Evolutionary conservation across 2,329 filamentous ascomycete species (phyloP).

Genomic region (Penicillium sp.): DNA sequence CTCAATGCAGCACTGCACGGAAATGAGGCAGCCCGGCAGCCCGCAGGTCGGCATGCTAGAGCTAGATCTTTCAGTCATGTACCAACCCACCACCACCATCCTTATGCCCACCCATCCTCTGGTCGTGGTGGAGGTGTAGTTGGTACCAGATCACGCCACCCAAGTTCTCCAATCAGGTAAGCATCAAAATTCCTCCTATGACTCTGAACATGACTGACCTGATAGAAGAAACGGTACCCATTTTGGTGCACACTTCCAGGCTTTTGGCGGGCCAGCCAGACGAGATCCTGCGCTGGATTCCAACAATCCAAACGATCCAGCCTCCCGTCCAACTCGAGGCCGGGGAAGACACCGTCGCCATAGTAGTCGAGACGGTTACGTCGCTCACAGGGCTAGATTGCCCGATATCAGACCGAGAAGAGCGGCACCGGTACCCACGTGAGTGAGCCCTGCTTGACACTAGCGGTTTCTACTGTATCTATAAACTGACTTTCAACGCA

Average conservation of each 20-base stretch:
- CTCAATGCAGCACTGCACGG: constrained; percentile 33
- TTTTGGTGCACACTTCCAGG: background rate
- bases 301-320: background rate
- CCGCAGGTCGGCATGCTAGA: background rate
- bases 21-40: constrained; percentile 26
- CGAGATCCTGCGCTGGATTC: constrained; percentile 2
- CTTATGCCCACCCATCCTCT: background rate
- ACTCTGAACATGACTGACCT: background rate
- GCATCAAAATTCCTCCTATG: background rate
- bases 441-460: background rate
- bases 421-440: background rate
- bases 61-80: background rate
- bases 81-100: background rate
- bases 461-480: background rate
- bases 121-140: constrained; percentile 37
- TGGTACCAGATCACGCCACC: constrained; percentile 30
- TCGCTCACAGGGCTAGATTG: background rate
- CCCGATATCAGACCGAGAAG: background rate
- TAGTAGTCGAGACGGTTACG: background rate
- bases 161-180: background rate
- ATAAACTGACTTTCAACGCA: background rate
- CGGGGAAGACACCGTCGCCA: background rate
- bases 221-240: background rate
- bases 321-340: background rate
- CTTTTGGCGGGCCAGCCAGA: background rate